Conservation (phyloP, 306 rosid genomes). For the Begonia masoniana region DNA sequence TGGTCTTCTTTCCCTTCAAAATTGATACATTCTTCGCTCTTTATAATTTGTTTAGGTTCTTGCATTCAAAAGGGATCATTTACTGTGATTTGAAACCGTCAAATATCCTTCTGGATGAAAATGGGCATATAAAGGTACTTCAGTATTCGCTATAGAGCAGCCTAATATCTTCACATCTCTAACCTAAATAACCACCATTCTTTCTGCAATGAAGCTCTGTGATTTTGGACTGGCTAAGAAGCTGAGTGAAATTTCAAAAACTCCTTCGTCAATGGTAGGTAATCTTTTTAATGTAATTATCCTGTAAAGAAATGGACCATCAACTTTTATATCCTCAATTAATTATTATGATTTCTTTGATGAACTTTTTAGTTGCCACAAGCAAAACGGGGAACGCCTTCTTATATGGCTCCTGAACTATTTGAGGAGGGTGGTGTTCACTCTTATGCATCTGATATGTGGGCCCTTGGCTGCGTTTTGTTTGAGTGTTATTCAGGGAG, state of each 20-base stretch:
- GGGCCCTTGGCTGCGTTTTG: slow-evolving; percentile 97
- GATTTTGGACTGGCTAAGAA: slow-evolving; percentile 95
- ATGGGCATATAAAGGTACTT: slow-evolving; percentile 73
- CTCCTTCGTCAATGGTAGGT: slow-evolving; percentile 65
- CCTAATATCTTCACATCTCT: too few relatives aligned
- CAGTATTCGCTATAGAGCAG: background rate
- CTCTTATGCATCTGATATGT: slow-evolving; percentile 87
- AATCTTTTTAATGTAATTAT: background rate
- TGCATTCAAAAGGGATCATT: slow-evolving; percentile 84
- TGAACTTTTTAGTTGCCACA: slow-evolving; percentile 58
- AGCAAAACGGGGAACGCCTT: slow-evolving; percentile 96
- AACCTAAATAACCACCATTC: too few relatives aligned
- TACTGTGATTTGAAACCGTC: slow-evolving; percentile 97
- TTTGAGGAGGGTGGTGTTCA: slow-evolving; percentile 92
- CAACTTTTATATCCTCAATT: background rate
- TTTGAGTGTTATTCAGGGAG: slow-evolving; percentile 86
- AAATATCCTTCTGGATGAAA: slow-evolving; percentile 80
- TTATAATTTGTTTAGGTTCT: slow-evolving; percentile 39
- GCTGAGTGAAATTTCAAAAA: slow-evolving; percentile 69
- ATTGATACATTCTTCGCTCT: slow-evolving; percentile 9
- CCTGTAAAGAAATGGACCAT: background rate
- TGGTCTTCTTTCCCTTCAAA: slow-evolving; percentile 5
- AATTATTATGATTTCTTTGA: slow-evolving; percentile 11
- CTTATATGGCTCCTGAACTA: slow-evolving; percentile 98
- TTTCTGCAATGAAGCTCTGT: slow-evolving; percentile 56